phyloP scores from a whole-genome alignment of 2,329 filamentous ascomycete genomes.

The Monosporascus sp. region DNA sequence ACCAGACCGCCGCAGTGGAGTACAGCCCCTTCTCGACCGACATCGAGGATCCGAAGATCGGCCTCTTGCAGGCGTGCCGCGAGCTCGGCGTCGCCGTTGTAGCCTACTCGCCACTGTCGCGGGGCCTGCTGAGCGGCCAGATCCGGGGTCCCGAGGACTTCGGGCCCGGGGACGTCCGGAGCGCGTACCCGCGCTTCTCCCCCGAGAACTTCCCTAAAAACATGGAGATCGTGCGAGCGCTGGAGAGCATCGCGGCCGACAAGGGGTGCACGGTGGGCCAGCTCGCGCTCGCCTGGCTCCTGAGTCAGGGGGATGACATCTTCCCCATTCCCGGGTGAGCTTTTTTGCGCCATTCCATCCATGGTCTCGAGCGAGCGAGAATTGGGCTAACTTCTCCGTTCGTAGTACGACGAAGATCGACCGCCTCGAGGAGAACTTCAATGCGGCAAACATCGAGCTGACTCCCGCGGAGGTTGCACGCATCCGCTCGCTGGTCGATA shows the following conservation, averaged over 20 bases:
- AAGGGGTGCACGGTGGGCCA: constrained; percentile 40
- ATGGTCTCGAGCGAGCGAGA: background rate
- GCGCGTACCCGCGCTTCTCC: constrained; percentile 28
- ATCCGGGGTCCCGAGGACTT: constrained; percentile 39
- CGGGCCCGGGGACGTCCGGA: constrained; percentile 31
- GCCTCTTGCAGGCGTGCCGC: constrained; percentile 32
- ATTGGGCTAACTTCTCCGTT: background rate
- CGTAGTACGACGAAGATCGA: constrained; percentile 9
- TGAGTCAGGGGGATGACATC: constrained; percentile 12
- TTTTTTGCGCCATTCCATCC: background rate
- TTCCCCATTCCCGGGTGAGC: constrained; percentile 15
- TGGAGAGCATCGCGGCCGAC: constrained; percentile 35
- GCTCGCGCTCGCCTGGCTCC: constrained; percentile 44
- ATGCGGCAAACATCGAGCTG: constrained; percentile 19
- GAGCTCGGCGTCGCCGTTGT: constrained; percentile 32
- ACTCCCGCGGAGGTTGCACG: constrained; percentile 21
- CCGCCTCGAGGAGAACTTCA: constrained; percentile 18
- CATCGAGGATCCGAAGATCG: constrained; percentile 31
- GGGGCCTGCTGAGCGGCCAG: constrained; percentile 40
- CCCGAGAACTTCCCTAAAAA: constrained; percentile 41
- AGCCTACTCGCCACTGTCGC: constrained; percentile 31
- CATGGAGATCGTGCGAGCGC: constrained; percentile 35
- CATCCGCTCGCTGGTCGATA: constrained; percentile 22
- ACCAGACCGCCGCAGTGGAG: constrained; percentile 29
- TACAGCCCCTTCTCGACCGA: constrained; percentile 43